A percentile compares a stretch with the other conserved stretches of the same genome.
Conservation (phyloP, 2,329 filamentous ascomycete species). For the Orbilia oligospora region DNA sequence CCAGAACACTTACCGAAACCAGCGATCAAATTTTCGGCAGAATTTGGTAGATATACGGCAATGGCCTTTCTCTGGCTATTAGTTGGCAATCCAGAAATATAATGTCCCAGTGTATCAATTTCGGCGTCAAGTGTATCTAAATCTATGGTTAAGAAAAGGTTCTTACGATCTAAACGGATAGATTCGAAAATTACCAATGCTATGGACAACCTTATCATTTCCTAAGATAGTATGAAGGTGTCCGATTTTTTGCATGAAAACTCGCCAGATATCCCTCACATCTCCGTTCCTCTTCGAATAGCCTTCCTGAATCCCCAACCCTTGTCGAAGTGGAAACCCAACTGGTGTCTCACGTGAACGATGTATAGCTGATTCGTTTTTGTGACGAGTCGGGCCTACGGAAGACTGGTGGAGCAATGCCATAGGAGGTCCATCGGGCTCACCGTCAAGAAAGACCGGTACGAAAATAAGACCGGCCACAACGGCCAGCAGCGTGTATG, state of each 20-base stretch:
- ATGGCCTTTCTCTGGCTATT: conserved; percentile 73
- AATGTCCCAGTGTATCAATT: conserved; percentile 87
- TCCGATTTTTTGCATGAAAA: conserved; percentile 72
- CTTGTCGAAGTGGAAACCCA: conserved; percentile 82
- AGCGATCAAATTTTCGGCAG: conserved; percentile 84
- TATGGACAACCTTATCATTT: conserved; percentile 73
- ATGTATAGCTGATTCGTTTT: conserved; percentile 87
- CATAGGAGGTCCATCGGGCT: conserved; percentile 92
- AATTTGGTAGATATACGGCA: conserved; percentile 93
- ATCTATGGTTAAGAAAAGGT: conserved; percentile 60
- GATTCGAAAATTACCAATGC: conserved; percentile 46
- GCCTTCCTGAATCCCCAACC: conserved; percentile 69
- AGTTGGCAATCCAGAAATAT: conserved; percentile 71
- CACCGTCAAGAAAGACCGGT: conserved; percentile 78
- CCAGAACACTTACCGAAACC: conserved; percentile 75
- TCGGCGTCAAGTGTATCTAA: conserved; percentile 82
- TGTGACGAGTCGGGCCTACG: conserved; percentile 82
- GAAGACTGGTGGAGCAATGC: conserved; percentile 87
- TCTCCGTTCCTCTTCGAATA: conserved; percentile 81
- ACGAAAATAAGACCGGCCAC: conserved; percentile 77
- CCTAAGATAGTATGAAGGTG: conserved; percentile 70
- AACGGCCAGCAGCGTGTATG: conserved; percentile 78
- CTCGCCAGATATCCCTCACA: conserved; percentile 89
- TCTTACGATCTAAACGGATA: conserved; percentile 19
- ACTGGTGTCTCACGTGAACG: conserved; percentile 87